phyloP scores from a whole-genome alignment of 306 rosid genomes.

The Lablab purpureus region DNA sequence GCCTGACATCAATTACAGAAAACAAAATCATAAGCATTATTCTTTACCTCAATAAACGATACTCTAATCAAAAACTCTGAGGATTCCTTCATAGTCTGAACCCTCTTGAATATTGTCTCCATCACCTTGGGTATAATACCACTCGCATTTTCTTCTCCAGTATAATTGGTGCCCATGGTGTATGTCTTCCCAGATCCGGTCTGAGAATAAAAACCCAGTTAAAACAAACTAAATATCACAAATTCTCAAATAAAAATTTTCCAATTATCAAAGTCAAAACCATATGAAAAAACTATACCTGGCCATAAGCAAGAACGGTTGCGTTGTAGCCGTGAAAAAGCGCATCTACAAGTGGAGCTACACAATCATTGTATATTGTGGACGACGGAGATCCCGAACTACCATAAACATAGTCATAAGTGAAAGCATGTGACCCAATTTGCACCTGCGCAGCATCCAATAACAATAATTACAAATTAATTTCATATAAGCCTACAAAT shows the following conservation, averaged over 20 bases:
- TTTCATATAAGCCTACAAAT: not conserved
- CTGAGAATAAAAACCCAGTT: slow-evolving; percentile 47
- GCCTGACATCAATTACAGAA: not conserved
- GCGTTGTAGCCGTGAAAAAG: slow-evolving; percentile 91
- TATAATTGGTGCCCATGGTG: slow-evolving; percentile 79
- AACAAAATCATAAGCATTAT: not conserved
- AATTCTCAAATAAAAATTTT: not conserved
- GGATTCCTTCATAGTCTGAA: slow-evolving; percentile 55
- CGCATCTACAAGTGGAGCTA: slow-evolving; percentile 89
- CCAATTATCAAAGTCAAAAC: not conserved
- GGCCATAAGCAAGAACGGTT: slow-evolving; percentile 96
- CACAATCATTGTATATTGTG: slow-evolving; percentile 74
- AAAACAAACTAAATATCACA: not conserved
- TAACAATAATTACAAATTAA: not conserved
- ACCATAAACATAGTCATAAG: slow-evolving; percentile 85
- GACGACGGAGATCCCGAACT: slow-evolving; percentile 58
- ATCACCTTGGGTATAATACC: slow-evolving; percentile 89
- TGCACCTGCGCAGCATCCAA: slow-evolving; percentile 62
- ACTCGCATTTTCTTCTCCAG: slow-evolving; percentile 65
- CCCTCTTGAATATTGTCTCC: slow-evolving; percentile 72
- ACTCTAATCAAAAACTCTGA: slow-evolving; percentile 83
- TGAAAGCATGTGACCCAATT: slow-evolving; percentile 88
- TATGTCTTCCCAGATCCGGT: slow-evolving; percentile 96
- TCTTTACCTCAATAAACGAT: slow-evolving; percentile 90
- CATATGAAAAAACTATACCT: slow-evolving; percentile 56